Evolutionary conservation across 208 protist genomes (phyloP), one percentile per base, ranked within the genome.

Genomic region (Tritrichomonas foetus): DNA sequence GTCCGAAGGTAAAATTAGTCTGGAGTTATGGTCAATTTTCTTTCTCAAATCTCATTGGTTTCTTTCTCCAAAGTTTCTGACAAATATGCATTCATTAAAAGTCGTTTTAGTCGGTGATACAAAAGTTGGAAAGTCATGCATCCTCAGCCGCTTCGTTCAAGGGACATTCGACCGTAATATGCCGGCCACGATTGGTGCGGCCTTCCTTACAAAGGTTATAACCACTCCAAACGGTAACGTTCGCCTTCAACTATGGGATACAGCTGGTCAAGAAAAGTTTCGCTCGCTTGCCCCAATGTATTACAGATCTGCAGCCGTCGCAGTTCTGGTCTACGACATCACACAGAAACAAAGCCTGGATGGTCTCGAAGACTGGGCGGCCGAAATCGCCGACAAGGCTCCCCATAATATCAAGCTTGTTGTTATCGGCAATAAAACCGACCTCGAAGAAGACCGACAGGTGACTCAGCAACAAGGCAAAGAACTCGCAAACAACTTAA

Each of bases 211-310:
- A 33, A 89, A 89, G 44, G 47, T 89, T 89, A 50, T 89, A 14
- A 89, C 78, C 33, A n/a, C 41, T 39, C 39, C 47, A 82, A 69
- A 69, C n/a, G 78, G 78, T 16, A 44, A 44, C 33, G 47, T 89
- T 8, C 44, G 78, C 8, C 78, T 89, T 50, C 78, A 89, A 27
- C 44, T 89, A 9, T 89, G 78, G 78, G 78, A 89, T 89, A 89
- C 78, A 57, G 78, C 78, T 2, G 78, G 78, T 20, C 78, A 89
- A 89, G 78, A 89, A 57, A 53, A 89, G 57, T 89, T 89, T n/a
- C 41, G 78, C 5, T 89, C 78, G 0, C 30, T 89, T 20, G 78
- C 78, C 5, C 78, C 78, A 39, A 89, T 89, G 78, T 89, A 89
- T 30, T 89, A 89, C 36, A 13, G 78, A 3, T 89, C 78, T 30